Conservation (phyloP, 495 filamentous ascomycete genomes). For the Trichoderma erinaceum region DNA sequence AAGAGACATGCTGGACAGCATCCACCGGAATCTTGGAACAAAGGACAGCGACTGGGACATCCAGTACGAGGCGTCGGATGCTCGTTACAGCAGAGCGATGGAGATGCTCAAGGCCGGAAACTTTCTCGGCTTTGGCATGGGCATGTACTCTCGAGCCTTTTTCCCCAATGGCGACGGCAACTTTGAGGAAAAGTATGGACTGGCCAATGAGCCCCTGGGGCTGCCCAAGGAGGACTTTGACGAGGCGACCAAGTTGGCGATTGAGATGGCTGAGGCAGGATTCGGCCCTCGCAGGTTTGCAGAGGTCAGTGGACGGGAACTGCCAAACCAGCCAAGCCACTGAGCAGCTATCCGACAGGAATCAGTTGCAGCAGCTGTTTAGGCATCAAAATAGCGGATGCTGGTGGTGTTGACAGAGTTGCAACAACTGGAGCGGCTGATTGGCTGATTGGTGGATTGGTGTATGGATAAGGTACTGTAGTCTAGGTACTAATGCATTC, state of each 20-base stretch:
- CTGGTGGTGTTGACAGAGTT: background rate
- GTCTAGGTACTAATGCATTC: too few relatives aligned
- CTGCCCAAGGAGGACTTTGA: constrained; percentile 57
- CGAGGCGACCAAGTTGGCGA: constrained; percentile 40
- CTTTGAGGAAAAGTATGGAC: constrained; percentile 30
- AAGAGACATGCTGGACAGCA: constrained; percentile 40
- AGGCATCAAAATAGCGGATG: background rate
- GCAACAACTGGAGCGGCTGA: background rate
- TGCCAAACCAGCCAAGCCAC: too few relatives aligned
- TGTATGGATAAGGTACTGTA: background rate
- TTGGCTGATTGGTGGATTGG: background rate
- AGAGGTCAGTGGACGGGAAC: background rate
- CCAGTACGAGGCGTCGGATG: constrained; percentile 30
- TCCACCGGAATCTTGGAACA: constrained; percentile 48
- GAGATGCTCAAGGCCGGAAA: constrained; percentile 39
- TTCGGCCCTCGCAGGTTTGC: background rate
- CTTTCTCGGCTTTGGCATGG: constrained; percentile 41
- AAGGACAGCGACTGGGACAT: constrained; percentile 54
- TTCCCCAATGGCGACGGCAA: constrained; percentile 41
- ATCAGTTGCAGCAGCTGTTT: background rate
- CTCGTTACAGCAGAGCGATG: constrained; percentile 40
- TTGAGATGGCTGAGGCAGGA: constrained; percentile 26
- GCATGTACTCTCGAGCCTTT: constrained; percentile 49
- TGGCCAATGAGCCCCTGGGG: constrained; percentile 46
- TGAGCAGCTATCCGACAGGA: background rate